A percentile compares a stretch with the other conserved stretches of the same genome.
Evolutionary conservation across 805 yeast species (phyloP).

Genomic region (Starmerella asiatica): DNA sequence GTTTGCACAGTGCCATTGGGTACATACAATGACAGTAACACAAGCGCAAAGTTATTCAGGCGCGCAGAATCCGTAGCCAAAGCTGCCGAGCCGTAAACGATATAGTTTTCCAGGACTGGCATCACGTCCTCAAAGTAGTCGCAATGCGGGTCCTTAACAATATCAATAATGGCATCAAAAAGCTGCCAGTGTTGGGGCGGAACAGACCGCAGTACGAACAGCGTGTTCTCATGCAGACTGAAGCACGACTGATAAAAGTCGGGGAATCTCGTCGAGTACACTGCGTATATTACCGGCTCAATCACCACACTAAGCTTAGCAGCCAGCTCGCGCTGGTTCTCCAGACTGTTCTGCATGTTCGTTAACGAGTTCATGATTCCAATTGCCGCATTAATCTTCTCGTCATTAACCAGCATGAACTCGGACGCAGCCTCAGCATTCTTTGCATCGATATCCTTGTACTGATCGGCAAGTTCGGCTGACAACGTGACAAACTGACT

Average conservation of each 20-base stretch:
- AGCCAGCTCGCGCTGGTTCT: constrained; percentile 59
- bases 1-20: constrained; percentile 15
- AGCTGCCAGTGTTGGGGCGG: constrained; percentile 66
- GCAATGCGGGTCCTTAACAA: constrained; percentile 32
- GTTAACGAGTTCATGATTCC: constrained; percentile 73
- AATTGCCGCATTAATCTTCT: constrained; percentile 67
- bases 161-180: constrained; percentile 38
- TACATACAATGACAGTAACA: constrained; percentile 37
- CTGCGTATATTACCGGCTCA: constrained; percentile 53
- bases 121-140: constrained; percentile 63
- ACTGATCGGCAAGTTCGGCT: constrained; percentile 45
- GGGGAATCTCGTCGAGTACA: constrained; percentile 50
- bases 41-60: constrained; percentile 34
- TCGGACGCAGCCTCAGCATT: constrained; percentile 14
- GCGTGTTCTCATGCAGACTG: constrained; percentile 59
- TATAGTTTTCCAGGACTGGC: constrained; percentile 60
- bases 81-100: constrained; percentile 45
- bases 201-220: constrained; percentile 45
- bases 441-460: constrained; percentile 21
- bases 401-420: constrained; percentile 36
- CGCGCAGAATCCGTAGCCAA: constrained; percentile 31
- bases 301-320: constrained; percentile 51
- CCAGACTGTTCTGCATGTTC: constrained; percentile 69
- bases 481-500: constrained; percentile 64
- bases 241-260: constrained; percentile 67